Conservation (phyloP, 306 rosid genomes). For the Castanea mollissima region DNA sequence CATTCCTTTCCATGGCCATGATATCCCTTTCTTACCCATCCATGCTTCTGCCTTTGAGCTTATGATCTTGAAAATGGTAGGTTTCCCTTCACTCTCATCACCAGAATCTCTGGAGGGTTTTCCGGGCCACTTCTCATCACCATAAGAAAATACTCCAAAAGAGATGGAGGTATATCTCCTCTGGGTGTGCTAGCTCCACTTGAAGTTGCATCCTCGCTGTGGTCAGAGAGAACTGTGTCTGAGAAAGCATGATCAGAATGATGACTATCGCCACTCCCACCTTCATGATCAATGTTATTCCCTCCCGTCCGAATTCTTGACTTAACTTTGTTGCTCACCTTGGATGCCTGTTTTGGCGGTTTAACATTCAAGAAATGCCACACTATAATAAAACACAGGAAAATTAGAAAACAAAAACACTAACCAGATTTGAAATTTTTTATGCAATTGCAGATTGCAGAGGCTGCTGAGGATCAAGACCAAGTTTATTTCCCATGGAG, state of each 20-base stretch:
- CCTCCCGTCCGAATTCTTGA: constrained; percentile 69
- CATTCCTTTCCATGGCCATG: constrained; percentile 94
- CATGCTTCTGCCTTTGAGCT: constrained; percentile 82
- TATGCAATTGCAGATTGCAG: constrained; percentile 77
- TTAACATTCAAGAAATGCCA: constrained; percentile 42
- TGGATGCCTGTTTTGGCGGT: constrained; percentile 71
- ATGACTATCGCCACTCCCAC: constrained; percentile 66
- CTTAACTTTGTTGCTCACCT: constrained; percentile 88
- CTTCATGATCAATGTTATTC: constrained; percentile 58
- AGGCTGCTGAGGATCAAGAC: constrained; percentile 89
- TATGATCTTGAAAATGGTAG: constrained; percentile 56
- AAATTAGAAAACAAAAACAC: constrained; percentile 34
- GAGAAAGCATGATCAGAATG: constrained; percentile 59
- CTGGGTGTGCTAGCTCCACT: constrained; percentile 97
- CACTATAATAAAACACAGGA: constrained; percentile 30
- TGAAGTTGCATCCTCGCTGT: constrained; percentile 82
- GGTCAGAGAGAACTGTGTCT: constrained; percentile 51
- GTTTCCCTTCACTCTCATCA: constrained; percentile 69
- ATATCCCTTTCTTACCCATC: constrained; percentile 75
- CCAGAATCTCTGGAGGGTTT: constrained; percentile 56
- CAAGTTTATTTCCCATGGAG: constrained; percentile 68
- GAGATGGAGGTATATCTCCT: constrained; percentile 58
- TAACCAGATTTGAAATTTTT: constrained; percentile 88
- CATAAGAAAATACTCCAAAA: constrained; percentile 49
- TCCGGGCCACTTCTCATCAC: constrained; percentile 62